Evolutionary conservation across 2,329 filamentous ascomycete genomes (phyloP).

Genomic region (Sclerotiophoma versabilis): DNA sequence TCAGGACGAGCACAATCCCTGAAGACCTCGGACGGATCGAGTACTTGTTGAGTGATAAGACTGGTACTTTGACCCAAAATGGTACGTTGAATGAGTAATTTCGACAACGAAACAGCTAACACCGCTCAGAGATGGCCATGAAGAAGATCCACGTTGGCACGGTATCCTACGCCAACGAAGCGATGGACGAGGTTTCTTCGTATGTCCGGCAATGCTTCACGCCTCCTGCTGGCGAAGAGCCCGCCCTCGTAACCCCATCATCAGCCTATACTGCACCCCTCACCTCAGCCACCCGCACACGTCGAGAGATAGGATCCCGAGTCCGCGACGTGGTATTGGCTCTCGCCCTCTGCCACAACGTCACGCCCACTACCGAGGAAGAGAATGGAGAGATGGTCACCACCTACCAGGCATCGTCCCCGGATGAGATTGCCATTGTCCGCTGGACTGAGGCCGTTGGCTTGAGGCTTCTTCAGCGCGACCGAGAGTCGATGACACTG

Average conservation of each 20-base stretch:
- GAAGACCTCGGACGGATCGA: constrained; percentile 96
- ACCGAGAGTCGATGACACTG: constrained; percentile 84
- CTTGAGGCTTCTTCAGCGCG: constrained; percentile 80
- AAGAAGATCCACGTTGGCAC: constrained; percentile 99
- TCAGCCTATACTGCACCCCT: constrained; percentile 70
- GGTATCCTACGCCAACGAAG: constrained; percentile 96
- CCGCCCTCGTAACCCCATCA: constrained; percentile 74
- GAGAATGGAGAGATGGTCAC: constrained; percentile 78
- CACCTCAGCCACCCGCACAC: constrained; percentile 76
- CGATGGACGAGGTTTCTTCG: constrained; percentile 93
- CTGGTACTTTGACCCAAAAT: constrained; percentile 96
- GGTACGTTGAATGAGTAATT: constrained; percentile 48
- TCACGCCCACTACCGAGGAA: constrained; percentile 89
- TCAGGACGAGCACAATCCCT: constrained; percentile 95
- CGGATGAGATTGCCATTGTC: constrained; percentile 97
- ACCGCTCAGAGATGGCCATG: constrained; percentile 82
- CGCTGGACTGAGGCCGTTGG: constrained; percentile 94
- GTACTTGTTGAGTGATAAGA: constrained; percentile 96
- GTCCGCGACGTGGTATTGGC: constrained; percentile 93
- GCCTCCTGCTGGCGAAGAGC: constrained; percentile 40
- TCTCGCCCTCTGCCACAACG: constrained; percentile 93
- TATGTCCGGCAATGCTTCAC: constrained; percentile 88
- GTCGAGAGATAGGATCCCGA: constrained; percentile 90
- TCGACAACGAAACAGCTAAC: constrained; percentile 16
- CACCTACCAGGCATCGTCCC: constrained; percentile 94